These are phyloP conservation scores for Podaxis mareebaensis DNA, from an alignment of 768 basidiomycete species.

Conservation along the genomic window DNA sequence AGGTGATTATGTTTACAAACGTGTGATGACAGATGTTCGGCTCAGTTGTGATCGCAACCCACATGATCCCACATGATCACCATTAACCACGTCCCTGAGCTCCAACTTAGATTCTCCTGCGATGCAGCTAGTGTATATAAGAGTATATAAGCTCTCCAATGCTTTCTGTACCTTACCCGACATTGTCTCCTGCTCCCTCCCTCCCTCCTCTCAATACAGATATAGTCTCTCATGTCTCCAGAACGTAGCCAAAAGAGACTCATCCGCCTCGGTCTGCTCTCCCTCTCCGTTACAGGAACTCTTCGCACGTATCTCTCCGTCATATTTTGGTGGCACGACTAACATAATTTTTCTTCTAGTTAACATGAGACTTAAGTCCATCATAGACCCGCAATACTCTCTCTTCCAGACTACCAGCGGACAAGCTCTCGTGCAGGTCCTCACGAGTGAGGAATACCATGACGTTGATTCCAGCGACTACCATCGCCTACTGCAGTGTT, in stretches of 20 bases:
- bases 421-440: constrained; percentile 6
- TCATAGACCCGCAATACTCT: constrained; percentile 12
- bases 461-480: constrained; percentile 4
- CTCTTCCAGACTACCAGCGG: constrained; percentile 12
- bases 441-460: constrained; percentile 13
- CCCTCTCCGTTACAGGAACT: constrained; percentile 12
- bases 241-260: constrained; percentile 13
- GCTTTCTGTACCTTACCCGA: not conserved
- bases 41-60: constrained; percentile 3
- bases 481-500: constrained; percentile 15
- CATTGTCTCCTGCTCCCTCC: not conserved
- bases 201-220: not conserved
- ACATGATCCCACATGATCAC: not conserved
- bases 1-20: constrained; percentile 1
- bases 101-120: not conserved
- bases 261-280: constrained; percentile 12
- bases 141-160: not conserved
- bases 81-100: not conserved
- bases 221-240: constrained; percentile 1
- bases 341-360: not conserved
- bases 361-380: constrained; percentile 14
- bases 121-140: not conserved
- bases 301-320: constrained; percentile 4
- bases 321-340: not conserved
- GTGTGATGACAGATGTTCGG: constrained; percentile 1